Base-by-base conservation (phyloP, 2,329 filamentous ascomycete genomes). In the Zopfia rhizophila region DNA sequence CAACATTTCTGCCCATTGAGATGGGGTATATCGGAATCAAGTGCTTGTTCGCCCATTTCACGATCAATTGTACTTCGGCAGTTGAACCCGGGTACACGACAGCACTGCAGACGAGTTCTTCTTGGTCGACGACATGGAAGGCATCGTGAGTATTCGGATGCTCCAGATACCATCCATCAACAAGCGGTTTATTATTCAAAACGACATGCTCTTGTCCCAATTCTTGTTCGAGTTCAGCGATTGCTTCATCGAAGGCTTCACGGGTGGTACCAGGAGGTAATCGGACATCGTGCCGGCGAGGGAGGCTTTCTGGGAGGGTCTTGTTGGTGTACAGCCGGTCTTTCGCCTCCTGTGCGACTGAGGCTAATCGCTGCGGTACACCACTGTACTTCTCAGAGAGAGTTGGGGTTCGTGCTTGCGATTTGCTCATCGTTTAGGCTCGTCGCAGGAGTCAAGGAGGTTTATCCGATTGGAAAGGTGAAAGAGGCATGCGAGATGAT, bases 1-100 rank as follows among this genome's bases (percentile, higher is more conserved):
- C 82, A 2, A 80, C 67, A 43, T 81, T 80, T 25, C 77, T 65
- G 1, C 78, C 78, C 50, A 79, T 75, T 2, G 74, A 78, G 49
- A 79, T 76, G 7, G 78, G 77, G 60, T 76, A 81, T 29, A 81
- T 63, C 1, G 79, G 78, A 3, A 79, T 72, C 5, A 66, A 55
- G 48, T 71, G 72, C 36, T 76, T 65, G 52, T 81, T 80, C 22
- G 73, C 74, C 60, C 75, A 72, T 29, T 63, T 66, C 24, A 80
- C 73, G 18, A 81, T 65, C 1, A 59, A 59, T 60, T 81, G 78
- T 3, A 80, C 78, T 38, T 82, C 77, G 13, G 28, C 63, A 7
- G 74, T 72, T 18, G 68, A 58, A 4, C 63, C 30, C 7, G 68
- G 69, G 27, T 62, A 63, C 4, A 75, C 64, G 5, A 75, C 64